Evolutionary conservation across 345 rosid species (phyloP).

Genomic region (Cardamine chenopodiifolia): DNA sequence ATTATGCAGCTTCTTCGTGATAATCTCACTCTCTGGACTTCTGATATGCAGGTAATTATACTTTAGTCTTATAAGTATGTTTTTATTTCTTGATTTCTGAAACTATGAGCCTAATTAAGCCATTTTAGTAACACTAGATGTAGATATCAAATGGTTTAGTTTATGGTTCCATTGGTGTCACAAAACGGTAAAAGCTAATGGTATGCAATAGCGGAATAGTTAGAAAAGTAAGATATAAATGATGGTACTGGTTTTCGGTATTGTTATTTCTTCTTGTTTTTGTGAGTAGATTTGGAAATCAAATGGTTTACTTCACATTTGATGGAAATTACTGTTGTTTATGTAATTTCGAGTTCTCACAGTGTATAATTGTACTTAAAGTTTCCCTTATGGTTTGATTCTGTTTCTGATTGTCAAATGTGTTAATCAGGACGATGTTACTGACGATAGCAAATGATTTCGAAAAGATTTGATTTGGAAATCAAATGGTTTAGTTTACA

Average conservation of each 20-base stretch:
- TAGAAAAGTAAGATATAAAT: too few species aligned
- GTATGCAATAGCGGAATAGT: too few species aligned
- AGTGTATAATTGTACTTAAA: not conserved
- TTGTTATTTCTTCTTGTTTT: too few species aligned
- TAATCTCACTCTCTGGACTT: conserved; percentile 96
- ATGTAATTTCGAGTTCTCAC: too few species aligned
- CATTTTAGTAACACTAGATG: not conserved
- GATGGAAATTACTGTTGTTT: not conserved
- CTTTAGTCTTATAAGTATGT: too few species aligned
- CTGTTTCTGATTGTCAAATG: not conserved
- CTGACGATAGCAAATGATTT: conserved; percentile 58
- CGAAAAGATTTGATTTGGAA: not conserved
- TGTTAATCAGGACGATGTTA: conserved; percentile 66
- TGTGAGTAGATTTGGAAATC: not conserved
- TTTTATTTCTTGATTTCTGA: not conserved
- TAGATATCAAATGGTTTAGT: not conserved
- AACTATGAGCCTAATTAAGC: not conserved
- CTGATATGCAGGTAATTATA: conserved; percentile 99
- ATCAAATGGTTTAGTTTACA: not conserved
- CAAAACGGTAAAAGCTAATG: too few species aligned
- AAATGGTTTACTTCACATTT: not conserved
- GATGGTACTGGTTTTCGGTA: too few species aligned
- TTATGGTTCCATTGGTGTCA: not conserved
- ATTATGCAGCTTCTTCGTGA: conserved; percentile 98
- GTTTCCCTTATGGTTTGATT: not conserved